Base-by-base conservation (phyloP, 176 grass and related monocot species). In the Juncus effusus region DNA sequence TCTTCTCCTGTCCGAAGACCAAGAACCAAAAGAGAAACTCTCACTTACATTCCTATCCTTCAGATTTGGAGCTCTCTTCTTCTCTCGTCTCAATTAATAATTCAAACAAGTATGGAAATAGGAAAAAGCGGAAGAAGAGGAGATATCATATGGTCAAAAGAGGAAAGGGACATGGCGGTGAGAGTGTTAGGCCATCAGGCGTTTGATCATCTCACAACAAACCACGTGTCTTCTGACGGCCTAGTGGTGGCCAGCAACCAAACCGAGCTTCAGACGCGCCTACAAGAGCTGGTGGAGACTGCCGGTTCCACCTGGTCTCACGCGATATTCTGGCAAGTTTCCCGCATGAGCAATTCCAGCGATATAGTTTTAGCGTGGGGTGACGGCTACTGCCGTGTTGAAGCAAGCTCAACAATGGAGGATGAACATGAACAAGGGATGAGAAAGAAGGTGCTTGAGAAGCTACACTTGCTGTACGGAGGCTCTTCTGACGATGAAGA, bases 311-410 rank as follows among this genome's bases (percentile, higher is more conserved):
- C 65, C 9, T 96, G 92, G 92, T 67, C 65, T 3, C 88, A 88
- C 74, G 87, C 84, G 58, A 88, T 96, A 61, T 91, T 91, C 79
- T 96, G 91, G 91, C 91, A 88, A 69, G 73, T 78, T 70, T 88
- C 91, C 38, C 68, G 83, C 54, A 28, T 1, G 19, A 45, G 80
- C 12, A 42, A 40, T 9, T 50, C 16, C 47, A 62, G 70, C 63
- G 64, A 13, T 66, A 70, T 37, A 14, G 74, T 91, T 72, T 84
- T 91, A 54, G 66, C 73, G 3, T 96, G 92, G 92, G 92, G 87
- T 49, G 92, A 96, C 61, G 92, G 92, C 0, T 85, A 91, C 84
- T 96, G 84, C 84, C 84, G 78, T 70, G 90, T 89, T 60, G 78
- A 13, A 10, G 40, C 11, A 19, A 11, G 3, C 35, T 19, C 63